Evolutionary conservation across 108 stramenopile genomes (phyloP).

Genomic region (Heterococcus sp.): DNA sequence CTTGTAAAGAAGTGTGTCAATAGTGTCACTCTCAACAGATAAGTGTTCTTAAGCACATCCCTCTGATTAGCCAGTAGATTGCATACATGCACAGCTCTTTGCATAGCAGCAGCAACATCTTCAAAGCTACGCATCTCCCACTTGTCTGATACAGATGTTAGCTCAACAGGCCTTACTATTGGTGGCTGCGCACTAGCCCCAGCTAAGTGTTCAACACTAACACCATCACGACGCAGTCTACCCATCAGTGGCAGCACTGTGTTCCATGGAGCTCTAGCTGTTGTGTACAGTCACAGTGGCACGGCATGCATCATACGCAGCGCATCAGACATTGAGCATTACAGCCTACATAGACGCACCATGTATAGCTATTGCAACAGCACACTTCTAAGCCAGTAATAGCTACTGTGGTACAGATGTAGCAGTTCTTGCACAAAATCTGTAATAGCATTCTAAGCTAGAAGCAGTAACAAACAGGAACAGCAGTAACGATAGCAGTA

Average conservation of each 20-base stretch:
- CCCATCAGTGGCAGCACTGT: slow-evolving; percentile 85
- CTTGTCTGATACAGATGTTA: slow-evolving; percentile 79
- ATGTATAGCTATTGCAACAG: no score
- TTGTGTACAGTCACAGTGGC: no score
- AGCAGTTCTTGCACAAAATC: no score
- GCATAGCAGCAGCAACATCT: slow-evolving; percentile 78
- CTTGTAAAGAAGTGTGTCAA: slow-evolving; percentile 88
- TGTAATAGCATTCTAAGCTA: no score
- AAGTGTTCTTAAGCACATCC: slow-evolving; percentile 86
- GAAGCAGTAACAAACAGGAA: no score
- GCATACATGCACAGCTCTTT: slow-evolving; percentile 83
- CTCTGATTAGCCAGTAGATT: slow-evolving; percentile 90
- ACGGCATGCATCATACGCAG: no score
- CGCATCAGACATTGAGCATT: no score
- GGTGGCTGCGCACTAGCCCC: slow-evolving; percentile 64
- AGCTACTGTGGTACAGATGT: no score
- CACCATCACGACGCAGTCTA: slow-evolving; percentile 80
- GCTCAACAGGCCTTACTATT: slow-evolving; percentile 87
- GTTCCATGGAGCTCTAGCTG: slow-evolving; percentile 60
- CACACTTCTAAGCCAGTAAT: no score
- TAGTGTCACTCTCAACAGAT: slow-evolving; percentile 87
- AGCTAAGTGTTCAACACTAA: slow-evolving; percentile 75
- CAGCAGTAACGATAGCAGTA: no score
- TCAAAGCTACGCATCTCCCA: slow-evolving; percentile 69
- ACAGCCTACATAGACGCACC: no score